These are phyloP conservation scores for Populus pruinosa DNA, from an alignment of 345 rosid genomes.

Conservation along the genomic window DNA sequence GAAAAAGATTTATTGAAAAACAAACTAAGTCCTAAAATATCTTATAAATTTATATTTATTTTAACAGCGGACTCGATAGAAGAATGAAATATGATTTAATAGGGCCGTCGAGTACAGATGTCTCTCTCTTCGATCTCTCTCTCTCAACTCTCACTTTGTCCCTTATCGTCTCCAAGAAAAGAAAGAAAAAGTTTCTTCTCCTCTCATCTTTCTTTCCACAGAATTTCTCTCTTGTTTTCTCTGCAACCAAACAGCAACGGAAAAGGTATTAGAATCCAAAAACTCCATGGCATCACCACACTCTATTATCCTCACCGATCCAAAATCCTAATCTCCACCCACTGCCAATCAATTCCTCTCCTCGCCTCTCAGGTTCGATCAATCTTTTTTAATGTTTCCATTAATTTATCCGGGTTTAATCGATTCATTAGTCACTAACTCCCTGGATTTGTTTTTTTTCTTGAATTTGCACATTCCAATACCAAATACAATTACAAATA, in stretches of 20 bases:
- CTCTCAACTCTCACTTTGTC: conserved; percentile 38
- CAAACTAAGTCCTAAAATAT: neutral
- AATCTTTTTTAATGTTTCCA: neutral
- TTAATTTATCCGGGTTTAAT: neutral
- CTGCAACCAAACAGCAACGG: conserved; percentile 25
- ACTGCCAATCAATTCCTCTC: neutral
- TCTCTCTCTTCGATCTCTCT: conserved; percentile 7
- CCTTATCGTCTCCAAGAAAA: conserved; percentile 37
- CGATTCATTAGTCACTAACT: neutral
- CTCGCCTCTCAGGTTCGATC: neutral
- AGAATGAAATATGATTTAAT: conserved; percentile 40
- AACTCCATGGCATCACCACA: neutral
- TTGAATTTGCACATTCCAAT: neutral
- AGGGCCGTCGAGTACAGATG: conserved; percentile 37
- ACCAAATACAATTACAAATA: neutral
- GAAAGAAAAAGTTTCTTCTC: neutral
- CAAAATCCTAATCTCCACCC: neutral
- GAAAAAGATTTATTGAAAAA: neutral
- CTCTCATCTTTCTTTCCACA: conserved; percentile 10
- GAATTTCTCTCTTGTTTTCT: conserved; percentile 12
- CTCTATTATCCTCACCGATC: neutral
- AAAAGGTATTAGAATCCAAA: neutral
- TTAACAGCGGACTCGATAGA: conserved; percentile 44
- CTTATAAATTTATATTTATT: neutral
- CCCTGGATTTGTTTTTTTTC: neutral